Conservation (phyloP, 2,329 filamentous ascomycete species). For the Sporothrix pseudoabietina region DNA sequence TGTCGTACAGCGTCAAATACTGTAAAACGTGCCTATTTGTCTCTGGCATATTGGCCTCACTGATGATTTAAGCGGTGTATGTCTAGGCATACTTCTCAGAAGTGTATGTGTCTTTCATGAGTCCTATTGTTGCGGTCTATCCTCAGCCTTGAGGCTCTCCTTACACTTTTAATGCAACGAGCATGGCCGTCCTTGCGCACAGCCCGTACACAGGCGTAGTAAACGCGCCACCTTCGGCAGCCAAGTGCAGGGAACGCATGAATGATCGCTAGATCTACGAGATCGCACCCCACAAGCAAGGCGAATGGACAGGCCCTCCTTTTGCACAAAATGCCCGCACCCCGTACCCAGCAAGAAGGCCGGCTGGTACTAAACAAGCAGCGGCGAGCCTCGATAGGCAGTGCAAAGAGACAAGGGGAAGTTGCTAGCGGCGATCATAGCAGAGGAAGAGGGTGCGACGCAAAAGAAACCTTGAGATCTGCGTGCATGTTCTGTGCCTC, state of each 20-base stretch:
- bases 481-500: neutral
- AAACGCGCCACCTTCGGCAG: neutral
- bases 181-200: neutral
- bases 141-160: neutral
- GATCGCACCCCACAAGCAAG: neutral
- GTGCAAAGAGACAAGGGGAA: neutral
- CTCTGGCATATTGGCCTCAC: neutral
- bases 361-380: too few species aligned
- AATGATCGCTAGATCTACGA: slow-evolving; percentile 20
- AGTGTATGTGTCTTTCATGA: neutral
- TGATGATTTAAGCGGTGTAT: neutral
- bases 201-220: neutral
- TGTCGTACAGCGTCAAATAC: neutral
- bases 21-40: neutral
- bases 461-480: neutral
- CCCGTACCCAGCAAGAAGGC: neutral
- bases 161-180: neutral
- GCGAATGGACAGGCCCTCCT: neutral
- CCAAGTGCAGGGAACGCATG: slow-evolving; percentile 20
- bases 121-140: neutral
- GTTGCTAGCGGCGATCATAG: neutral
- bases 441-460: neutral
- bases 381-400: neutral
- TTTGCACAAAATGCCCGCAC: neutral
- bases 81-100: neutral